These are phyloP conservation scores for Phaeosphaeriaceae sp. DNA, from an alignment of 2,329 filamentous ascomycete species.

Conservation along the genomic window DNA sequence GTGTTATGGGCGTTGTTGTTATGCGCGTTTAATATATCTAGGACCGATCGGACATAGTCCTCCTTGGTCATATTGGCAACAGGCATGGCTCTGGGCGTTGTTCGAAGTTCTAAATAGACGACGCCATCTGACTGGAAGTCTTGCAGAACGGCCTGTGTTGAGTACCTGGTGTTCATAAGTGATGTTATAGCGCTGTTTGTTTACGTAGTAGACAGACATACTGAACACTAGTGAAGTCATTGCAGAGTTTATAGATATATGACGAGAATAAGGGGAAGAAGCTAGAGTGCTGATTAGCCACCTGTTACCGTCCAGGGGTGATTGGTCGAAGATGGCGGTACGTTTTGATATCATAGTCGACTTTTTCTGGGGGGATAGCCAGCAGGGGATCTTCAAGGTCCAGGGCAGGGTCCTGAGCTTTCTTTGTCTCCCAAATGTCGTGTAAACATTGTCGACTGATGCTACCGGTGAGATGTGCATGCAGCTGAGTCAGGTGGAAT, in stretches of 20 bases:
- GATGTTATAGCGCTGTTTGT: neutral
- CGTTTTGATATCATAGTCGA: constrained; percentile 73
- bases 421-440: constrained; percentile 72
- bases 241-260: constrained; percentile 79
- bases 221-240: constrained; percentile 64
- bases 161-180: constrained; percentile 50
- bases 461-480: constrained; percentile 81
- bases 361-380: constrained; percentile 73
- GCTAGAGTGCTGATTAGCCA: constrained; percentile 44
- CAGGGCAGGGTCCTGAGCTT: constrained; percentile 56
- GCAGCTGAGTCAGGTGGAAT: constrained; percentile 61
- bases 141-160: constrained; percentile 65
- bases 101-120: constrained; percentile 79
- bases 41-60: constrained; percentile 70
- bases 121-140: constrained; percentile 73
- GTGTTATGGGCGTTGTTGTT: constrained; percentile 43
- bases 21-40: constrained; percentile 66
- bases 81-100: constrained; percentile 72
- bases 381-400: constrained; percentile 70
- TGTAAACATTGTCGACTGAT: constrained; percentile 76
- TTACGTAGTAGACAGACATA: constrained; percentile 60
- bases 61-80: constrained; percentile 62
- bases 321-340: constrained; percentile 44
- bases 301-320: constrained; percentile 3
- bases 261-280: constrained; percentile 81